Base-by-base conservation (phyloP, 257 asterid species). In the Eucommia ulmoides region DNA sequence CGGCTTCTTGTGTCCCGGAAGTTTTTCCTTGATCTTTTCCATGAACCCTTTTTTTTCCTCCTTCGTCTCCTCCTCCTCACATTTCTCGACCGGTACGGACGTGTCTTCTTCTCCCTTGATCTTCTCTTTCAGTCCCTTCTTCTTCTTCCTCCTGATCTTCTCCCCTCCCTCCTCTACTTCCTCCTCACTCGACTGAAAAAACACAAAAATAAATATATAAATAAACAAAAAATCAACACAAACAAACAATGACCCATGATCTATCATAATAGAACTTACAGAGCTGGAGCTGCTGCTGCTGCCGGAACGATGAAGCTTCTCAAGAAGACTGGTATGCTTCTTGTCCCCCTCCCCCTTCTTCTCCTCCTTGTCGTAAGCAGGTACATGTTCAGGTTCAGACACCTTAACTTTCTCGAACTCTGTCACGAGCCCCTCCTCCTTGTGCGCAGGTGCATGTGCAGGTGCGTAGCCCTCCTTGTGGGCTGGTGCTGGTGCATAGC, bases 141-240 rank as follows among this genome's bases (percentile, higher is more conserved):
- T 54, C 29, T 74, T 24, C 50, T 67, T 70, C 0, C 62, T 78
- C 55, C 21, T 55, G 51, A 64, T 70, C 24, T 54, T 57, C 42
- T 69, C 78, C 57, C 64, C 24, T 58, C 35, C n/a, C 72, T 75
- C 51, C 71, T 68, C 57, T 70, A 70, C 61, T 41, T 74, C 74
- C 22, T 72, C 87, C 19, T 72, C 76, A 15, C 74, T 66, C 0
- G 76, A 74, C 83, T 78, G 76, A 46, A 53, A 52, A 44, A 33
- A 29, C 38, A 29, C 12, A 29, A 29, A 29, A 5, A 29, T 29
- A 29, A 5, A 29, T 12, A 29, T 29, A 29, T 12, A 29, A 5
- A 29, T 10, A 38, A 15, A 15, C 3, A 52, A 18, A 17, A 26
- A 26, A 1, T 2, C 11, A 22, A 23, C 22, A 29, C 22, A 7